These are phyloP conservation scores for Solanum appendiculatum DNA, from an alignment of 257 asterid species.

Conservation along the genomic window DNA sequence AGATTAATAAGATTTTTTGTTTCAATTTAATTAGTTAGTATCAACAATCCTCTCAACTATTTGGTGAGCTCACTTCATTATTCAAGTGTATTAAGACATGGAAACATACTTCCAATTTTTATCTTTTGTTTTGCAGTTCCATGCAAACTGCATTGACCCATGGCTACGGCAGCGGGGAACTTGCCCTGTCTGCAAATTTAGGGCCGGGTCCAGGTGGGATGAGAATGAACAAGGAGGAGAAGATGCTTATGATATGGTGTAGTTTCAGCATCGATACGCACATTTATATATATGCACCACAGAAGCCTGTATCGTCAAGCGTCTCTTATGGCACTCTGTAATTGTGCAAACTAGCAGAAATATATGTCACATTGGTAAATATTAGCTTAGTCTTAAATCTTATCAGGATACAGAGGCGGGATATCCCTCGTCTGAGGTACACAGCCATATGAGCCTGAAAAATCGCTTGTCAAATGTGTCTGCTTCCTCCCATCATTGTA, in stretches of 20 bases:
- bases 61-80: background rate
- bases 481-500: background rate
- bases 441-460: background rate
- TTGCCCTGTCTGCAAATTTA: slow-evolving; percentile 91
- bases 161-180: slow-evolving; percentile 99
- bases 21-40: background rate
- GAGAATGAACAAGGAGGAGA: slow-evolving; percentile 39
- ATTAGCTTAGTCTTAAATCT: background rate
- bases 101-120: background rate
- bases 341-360: background rate
- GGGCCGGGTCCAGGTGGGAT: slow-evolving; percentile 69
- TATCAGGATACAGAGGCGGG: background rate
- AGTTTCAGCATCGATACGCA: slow-evolving; percentile 7
- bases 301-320: background rate
- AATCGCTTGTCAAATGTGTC: background rate
- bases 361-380: background rate
- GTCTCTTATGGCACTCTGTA: background rate
- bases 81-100: background rate
- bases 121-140: slow-evolving; percentile 52
- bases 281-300: background rate
- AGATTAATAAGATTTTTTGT: background rate
- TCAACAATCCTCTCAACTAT: background rate
- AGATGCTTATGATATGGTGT: slow-evolving; percentile 54
- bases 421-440: background rate
- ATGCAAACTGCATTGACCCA: slow-evolving; percentile 91